Base-by-base conservation (phyloP, 768 basidiomycete species). In the Galerina marginata region DNA sequence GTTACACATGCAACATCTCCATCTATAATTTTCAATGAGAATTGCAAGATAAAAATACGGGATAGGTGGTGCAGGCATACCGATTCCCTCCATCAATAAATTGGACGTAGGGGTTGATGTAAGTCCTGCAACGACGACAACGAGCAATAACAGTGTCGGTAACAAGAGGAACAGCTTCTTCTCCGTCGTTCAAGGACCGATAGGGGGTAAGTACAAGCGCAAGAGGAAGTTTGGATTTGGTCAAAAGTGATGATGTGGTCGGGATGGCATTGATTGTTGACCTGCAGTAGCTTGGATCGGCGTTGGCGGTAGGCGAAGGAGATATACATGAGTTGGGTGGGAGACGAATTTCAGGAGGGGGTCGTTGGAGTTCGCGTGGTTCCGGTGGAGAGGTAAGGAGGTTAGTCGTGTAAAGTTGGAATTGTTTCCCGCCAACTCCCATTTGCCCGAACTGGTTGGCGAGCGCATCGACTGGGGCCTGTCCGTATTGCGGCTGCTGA, bases 1-100 rank as follows among this genome's bases (percentile, higher is more conserved):
- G 69, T 91, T 93, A 75, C 97, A 99, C 95, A 99, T 95, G 76
- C 95, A 96, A 75, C 97, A 99, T 72, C 97, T 92, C 97, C 97
- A 99, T 63, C 92, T 91, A 42, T 7, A 36, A 37, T 36, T 10
- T 12, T 2, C 23, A 25, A 54, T 58, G 36, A 59, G 42, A 10
- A 40, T 11, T 9, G 12, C 16, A 33, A 37, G 20, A 38, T 29
- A 46, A 37, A 29, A 11, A 37, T 14, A 40, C 16, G 23, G 20
- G 12, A 58, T 6, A 39, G 51, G 20, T 23, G 50, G 38, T n/a
- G 5, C 42, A 15, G 29, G 59, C 56, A 77, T 64, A 90, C 85
- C 95, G 88, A 75, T 95, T 96, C 33, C 97, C 97, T 56, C 95
- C 95, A 69, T 99, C 97, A 69, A 99, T 93, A 74, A 99, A 99